A percentile compares a stretch with the other conserved stretches of the same genome.
Evolutionary conservation across 371 early-diverging fungal species (phyloP).

Genomic region (Umbelopsis sp.): DNA sequence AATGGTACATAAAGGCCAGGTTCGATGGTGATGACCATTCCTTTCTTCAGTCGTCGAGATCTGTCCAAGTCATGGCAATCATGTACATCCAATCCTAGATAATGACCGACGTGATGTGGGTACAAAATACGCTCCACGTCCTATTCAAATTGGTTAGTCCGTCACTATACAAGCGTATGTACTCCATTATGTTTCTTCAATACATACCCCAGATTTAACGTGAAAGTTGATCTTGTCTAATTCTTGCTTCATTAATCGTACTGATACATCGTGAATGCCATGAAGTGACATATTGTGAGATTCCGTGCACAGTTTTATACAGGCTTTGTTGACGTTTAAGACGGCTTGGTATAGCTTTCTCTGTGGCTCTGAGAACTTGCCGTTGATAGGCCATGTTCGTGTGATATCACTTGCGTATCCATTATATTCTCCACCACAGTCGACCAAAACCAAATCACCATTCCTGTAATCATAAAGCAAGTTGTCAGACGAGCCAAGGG

Average conservation of each 20-base stretch:
- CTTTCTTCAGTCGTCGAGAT: constrained; percentile 66
- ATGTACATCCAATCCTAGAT: constrained; percentile 94
- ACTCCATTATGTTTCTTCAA: neutral
- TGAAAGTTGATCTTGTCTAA: constrained; percentile 70
- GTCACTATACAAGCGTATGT: neutral
- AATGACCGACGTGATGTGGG: constrained; percentile 96
- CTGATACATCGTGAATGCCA: constrained; percentile 77
- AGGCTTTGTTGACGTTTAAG: constrained; percentile 82
- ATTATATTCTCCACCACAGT: constrained; percentile 91
- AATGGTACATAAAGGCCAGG: constrained; percentile 94
- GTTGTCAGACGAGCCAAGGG: neutral
- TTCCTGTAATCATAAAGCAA: constrained; percentile 45
- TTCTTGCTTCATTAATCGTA: constrained; percentile 64
- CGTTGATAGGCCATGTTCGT: constrained; percentile 93
- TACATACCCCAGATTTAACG: constrained; percentile 52
- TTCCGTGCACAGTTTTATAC: constrained; percentile 84
- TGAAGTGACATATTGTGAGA: constrained; percentile 73
- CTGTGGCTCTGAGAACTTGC: constrained; percentile 84
- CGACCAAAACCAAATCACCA: constrained; percentile 87
- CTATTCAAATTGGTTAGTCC: constrained; percentile 28
- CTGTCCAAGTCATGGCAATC: constrained; percentile 81
- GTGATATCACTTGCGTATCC: constrained; percentile 93
- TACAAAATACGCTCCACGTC: constrained; percentile 78
- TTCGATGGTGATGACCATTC: constrained; percentile 95
- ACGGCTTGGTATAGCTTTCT: constrained; percentile 85